Evolutionary conservation across 305 asterid genomes (phyloP).

Genomic region (Fraxinus angustifolia): DNA sequence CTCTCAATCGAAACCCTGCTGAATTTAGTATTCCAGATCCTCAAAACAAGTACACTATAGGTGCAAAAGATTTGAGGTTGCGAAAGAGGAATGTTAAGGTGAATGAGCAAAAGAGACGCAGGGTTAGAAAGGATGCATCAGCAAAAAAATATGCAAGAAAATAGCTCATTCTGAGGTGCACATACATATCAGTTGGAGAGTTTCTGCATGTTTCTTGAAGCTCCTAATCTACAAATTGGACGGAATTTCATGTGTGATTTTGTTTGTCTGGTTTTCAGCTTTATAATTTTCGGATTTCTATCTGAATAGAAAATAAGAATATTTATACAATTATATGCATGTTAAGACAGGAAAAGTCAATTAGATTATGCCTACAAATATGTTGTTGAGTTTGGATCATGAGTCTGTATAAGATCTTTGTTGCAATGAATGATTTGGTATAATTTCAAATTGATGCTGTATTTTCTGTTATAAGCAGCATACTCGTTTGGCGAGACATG

Average conservation of each 20-base stretch:
- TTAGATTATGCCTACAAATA: background rate
- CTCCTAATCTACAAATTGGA: background rate
- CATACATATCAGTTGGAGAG: background rate
- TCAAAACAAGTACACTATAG: constrained; percentile 48
- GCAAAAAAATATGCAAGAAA: constrained; percentile 28
- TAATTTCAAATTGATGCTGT: background rate
- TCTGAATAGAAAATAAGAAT: background rate
- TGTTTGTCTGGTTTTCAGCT: background rate
- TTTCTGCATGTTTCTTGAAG: background rate
- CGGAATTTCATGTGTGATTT: background rate
- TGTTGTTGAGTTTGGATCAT: background rate
- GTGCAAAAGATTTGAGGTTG: constrained; percentile 43
- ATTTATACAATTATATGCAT: background rate
- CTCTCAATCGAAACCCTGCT: constrained; percentile 67
- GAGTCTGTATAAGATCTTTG: background rate
- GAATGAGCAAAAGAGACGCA: constrained; percentile 40
- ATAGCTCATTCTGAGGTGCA: background rate
- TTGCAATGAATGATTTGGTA: background rate
- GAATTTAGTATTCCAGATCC: constrained; percentile 60
- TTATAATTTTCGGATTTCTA: background rate
- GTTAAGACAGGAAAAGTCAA: background rate
- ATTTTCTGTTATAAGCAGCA: background rate
- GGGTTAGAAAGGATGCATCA: constrained; percentile 25
- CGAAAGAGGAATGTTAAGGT: constrained; percentile 29
- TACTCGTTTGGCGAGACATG: background rate